phyloP scores from a whole-genome alignment of 495 filamentous ascomycete species.

The Polyplosphaeria fusca region DNA sequence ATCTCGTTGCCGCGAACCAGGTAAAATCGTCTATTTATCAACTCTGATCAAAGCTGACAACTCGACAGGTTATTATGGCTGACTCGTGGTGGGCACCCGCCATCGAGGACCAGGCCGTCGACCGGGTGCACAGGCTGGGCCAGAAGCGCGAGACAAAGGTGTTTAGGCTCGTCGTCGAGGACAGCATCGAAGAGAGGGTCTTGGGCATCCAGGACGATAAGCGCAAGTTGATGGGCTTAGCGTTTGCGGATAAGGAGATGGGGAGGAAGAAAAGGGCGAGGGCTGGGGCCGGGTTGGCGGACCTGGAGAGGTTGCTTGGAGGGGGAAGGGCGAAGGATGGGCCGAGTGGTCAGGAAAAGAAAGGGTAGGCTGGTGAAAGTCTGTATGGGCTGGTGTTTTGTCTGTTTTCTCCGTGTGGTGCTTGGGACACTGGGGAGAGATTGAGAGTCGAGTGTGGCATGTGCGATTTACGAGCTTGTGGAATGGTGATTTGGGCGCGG shows the following conservation, averaged over 20 bases:
- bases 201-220: slow-evolving; percentile 79
- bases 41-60: no score
- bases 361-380: no score
- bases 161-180: slow-evolving; percentile 79
- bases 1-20: slow-evolving; percentile 83
- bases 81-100: slow-evolving; percentile 92
- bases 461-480: no score
- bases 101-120: slow-evolving; percentile 90
- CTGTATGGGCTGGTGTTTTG: no score
- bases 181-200: slow-evolving; percentile 81
- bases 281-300: slow-evolving; percentile 46
- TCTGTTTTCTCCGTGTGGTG: no score
- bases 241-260: slow-evolving; percentile 45
- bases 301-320: slow-evolving; percentile 56
- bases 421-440: no score
- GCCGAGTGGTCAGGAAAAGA: not conserved
- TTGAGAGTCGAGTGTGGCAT: no score
- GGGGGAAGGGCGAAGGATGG: not conserved
- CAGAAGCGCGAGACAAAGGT: slow-evolving; percentile 76
- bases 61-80: slow-evolving; percentile 72
- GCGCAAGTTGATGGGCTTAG: slow-evolving; percentile 71
- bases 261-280: slow-evolving; percentile 30
- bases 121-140: slow-evolving; percentile 84
- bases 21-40: no score
- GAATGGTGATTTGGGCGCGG: no score